These are phyloP conservation scores for Epichloe hybrida DNA, from an alignment of 2,329 filamentous ascomycete genomes.

Conservation along the genomic window DNA sequence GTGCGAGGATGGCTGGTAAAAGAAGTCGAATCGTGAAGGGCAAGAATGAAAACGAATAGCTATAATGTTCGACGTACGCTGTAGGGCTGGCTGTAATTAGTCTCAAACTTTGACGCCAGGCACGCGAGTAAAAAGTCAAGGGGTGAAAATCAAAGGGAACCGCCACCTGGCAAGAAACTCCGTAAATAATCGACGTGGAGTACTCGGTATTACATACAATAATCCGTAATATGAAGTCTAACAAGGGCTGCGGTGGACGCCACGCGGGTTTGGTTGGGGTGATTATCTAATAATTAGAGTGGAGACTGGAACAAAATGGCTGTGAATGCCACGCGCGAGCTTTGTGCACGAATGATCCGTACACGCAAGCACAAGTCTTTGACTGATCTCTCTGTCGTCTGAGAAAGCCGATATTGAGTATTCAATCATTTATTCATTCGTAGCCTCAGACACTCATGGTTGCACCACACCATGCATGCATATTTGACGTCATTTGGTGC, in stretches of 20 bases:
- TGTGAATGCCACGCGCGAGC: no score
- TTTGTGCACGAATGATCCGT: no score
- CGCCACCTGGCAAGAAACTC: not conserved
- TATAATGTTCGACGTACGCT: not conserved
- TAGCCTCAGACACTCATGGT: no score
- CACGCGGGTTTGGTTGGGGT: not conserved
- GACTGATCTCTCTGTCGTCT: no score
- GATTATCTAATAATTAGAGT: no score
- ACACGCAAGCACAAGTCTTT: no score
- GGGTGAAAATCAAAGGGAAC: not conserved
- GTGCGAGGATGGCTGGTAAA: not conserved
- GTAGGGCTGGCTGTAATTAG: not conserved
- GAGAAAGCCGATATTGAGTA: no score
- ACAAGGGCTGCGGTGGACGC: not conserved
- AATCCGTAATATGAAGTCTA: no score
- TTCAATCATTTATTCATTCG: no score
- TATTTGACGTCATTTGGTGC: not conserved
- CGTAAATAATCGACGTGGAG: not conserved
- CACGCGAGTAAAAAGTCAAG: not conserved
- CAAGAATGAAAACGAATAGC: not conserved
- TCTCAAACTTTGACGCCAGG: not conserved
- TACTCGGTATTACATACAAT: not conserved
- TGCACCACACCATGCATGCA: not conserved
- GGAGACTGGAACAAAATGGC: no score
- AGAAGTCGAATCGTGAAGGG: not conserved